Evolutionary conservation across 73 alveolate species (phyloP).

Genomic region (Paraurostyla sp.): DNA sequence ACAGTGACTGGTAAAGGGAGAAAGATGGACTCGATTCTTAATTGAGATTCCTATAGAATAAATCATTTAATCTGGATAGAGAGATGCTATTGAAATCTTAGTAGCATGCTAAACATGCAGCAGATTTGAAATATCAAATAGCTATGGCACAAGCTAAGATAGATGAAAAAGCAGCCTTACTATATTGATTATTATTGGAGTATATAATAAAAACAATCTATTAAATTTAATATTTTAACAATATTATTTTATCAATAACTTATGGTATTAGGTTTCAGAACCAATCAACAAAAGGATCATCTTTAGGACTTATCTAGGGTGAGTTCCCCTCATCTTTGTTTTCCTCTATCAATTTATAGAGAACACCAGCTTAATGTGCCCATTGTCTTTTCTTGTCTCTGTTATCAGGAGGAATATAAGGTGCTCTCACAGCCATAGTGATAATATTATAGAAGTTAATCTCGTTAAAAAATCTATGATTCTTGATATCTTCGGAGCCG

Average conservation of each 20-base stretch:
- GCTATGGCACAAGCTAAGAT: conserved; percentile 26
- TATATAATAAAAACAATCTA: not conserved
- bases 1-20: conserved; percentile 42
- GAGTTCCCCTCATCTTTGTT: conserved; percentile 34
- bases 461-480: conserved; percentile 75
- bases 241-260: too few species aligned
- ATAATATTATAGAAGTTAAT: conserved; percentile 51
- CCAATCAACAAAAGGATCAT: conserved; percentile 94
- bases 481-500: conserved; percentile 75
- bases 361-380: not conserved
- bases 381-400: conserved; percentile 39
- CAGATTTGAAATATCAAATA: conserved; percentile 54
- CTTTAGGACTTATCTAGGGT: conserved; percentile 82
- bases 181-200: not conserved
- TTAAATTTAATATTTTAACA: too few species aligned
- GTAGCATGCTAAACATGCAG: conserved; percentile 38
- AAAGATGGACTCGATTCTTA: conserved; percentile 21
- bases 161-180: conserved; percentile 50
- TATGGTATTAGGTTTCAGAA: conserved; percentile 18
- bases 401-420: conserved; percentile 51
- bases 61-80: conserved; percentile 1
- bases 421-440: conserved; percentile 40
- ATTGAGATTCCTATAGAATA: not conserved
- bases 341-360: conserved; percentile 38
- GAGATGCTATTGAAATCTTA: conserved; percentile 8